Conservation (phyloP, 768 basidiomycete genomes). For the Pholiota microspora region DNA sequence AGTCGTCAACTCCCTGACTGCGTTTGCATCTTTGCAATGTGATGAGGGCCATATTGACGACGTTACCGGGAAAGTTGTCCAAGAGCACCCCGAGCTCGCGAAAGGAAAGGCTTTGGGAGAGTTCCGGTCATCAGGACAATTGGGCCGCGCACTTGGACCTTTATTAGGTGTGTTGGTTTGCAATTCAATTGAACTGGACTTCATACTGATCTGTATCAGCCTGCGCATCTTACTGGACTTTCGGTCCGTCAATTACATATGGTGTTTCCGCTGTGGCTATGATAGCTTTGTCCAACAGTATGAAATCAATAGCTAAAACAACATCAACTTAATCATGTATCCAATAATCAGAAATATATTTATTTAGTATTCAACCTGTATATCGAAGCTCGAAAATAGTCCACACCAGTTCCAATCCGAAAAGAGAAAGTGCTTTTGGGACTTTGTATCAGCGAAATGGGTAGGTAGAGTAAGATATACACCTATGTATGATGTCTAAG, state of each 20-base stretch:
- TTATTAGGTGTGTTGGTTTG: conserved; percentile 60
- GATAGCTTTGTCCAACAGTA: conserved; percentile 53
- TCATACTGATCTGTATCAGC: conserved; percentile 40
- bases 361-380: conserved; percentile 10
- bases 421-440: not conserved
- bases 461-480: not conserved
- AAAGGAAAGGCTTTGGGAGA: conserved; percentile 83
- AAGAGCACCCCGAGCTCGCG: conserved; percentile 65
- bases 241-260: conserved; percentile 81
- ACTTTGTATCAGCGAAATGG: not conserved
- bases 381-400: no score
- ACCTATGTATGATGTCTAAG: not conserved
- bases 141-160: conserved; percentile 92
- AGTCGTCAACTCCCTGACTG: conserved; percentile 91
- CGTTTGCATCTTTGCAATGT: conserved; percentile 88
- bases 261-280: conserved; percentile 61
- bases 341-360: conserved; percentile 11
- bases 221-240: conserved; percentile 86
- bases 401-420: not conserved
- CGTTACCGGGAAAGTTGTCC: conserved; percentile 51
- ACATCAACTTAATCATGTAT: conserved; percentile 27
- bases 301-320: conserved; percentile 48
- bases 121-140: conserved; percentile 91
- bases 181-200: not conserved
- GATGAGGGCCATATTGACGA: conserved; percentile 64